phyloP scores from a whole-genome alignment of 352 stramenopile species.

The Phytopythium aichiense region DNA sequence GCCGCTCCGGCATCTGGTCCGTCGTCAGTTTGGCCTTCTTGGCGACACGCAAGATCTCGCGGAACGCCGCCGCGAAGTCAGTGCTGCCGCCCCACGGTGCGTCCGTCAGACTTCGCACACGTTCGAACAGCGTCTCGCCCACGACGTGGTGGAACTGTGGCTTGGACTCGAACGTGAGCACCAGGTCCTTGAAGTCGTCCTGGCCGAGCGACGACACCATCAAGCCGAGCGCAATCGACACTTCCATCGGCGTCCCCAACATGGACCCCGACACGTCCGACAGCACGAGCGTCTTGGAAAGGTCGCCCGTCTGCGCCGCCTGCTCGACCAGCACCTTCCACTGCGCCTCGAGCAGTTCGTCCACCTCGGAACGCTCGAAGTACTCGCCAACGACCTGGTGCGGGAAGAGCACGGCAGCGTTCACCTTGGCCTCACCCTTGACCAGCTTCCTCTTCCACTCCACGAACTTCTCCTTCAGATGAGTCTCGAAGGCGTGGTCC shows the following conservation, averaged over 20 bases:
- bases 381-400: slow-evolving; percentile 46
- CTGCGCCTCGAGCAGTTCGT: slow-evolving; percentile 48
- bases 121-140: slow-evolving; percentile 26
- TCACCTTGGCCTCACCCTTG: slow-evolving; percentile 39
- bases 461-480: slow-evolving; percentile 28
- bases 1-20: slow-evolving; percentile 46
- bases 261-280: slow-evolving; percentile 49
- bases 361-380: slow-evolving; percentile 11
- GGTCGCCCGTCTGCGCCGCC: slow-evolving; percentile 13
- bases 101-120: slow-evolving; percentile 14
- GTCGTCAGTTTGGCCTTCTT: slow-evolving; percentile 20
- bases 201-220: slow-evolving; percentile 33
- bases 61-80: slow-evolving; percentile 61
- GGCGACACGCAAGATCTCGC: slow-evolving; percentile 44
- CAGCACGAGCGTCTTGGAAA: slow-evolving; percentile 37
- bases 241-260: slow-evolving; percentile 27
- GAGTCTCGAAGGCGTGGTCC: slow-evolving; percentile 31
- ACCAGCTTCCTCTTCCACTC: slow-evolving; percentile 26
- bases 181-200: slow-evolving; percentile 49
- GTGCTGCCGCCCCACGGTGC: slow-evolving; percentile 50
- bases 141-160: slow-evolving; percentile 37
- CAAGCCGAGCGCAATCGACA: slow-evolving; percentile 39
- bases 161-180: slow-evolving; percentile 43
- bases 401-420: slow-evolving; percentile 39
- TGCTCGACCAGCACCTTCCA: slow-evolving; percentile 41